Evolutionary conservation across 2,329 filamentous ascomycete species (phyloP), one percentile per base, ranked within the genome.

Genomic region (Zarea fungicola): DNA sequence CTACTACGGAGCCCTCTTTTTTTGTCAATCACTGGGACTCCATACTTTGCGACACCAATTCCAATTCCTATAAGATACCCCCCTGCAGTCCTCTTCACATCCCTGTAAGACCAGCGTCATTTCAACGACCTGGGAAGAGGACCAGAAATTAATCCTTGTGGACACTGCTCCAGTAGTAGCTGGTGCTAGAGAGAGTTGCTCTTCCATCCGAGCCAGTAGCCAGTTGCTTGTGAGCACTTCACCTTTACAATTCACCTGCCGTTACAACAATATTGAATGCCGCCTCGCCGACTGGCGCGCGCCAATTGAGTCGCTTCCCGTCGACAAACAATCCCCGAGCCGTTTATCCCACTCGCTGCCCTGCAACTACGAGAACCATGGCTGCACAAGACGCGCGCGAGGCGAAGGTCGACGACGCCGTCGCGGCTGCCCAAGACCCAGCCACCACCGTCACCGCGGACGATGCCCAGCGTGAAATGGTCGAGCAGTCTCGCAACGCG

Each of bases 401-500:
- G 13, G 48, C 31, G 36, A 47, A 37, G 37, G 49, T 51, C 25
- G 37, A 28, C 43, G 22, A 37, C 29, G 48, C 48, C 16, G 22
- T 47, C 16, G 42, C 48, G n/a, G 48, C 36, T 25, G 84, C 90
- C 48, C 77, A 76, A 53, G 78, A 95, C 64, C 83, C 87, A 29
- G 69, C 87, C 58, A 86, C 77, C 63, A 71, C 68, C 37, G 78
- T 90, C 55, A 80, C 81, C 32, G 75, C 88, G 40, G 79, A 86
- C 34, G 82, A 84, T 55, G 87, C 87, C 26, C 79, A 95, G 69
- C 76, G 80, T 57, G 80, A 80, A 59, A 77, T 96, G 42, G 76
- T 95, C 22, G 75, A 87, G 47, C 84, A 95, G 65, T 89, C 88
- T 57, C 81, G 77, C 61, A 85, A 86, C 60, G 88, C 85, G 11